Conservation (phyloP, 768 basidiomycete genomes). For the Tricholoma saponaceum region DNA sequence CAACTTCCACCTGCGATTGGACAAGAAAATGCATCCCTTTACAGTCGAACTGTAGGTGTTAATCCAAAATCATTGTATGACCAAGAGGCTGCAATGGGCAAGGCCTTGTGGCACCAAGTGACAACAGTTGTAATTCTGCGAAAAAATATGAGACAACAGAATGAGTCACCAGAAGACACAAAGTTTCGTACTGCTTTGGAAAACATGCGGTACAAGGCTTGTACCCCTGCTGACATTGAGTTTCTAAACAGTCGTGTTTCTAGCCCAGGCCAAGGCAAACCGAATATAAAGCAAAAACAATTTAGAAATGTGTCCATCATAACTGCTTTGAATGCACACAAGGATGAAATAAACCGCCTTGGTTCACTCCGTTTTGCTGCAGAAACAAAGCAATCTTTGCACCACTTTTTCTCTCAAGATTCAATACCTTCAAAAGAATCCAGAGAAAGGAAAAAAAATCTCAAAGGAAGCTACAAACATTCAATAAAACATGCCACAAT, state of each 20-base stretch:
- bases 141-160: too few species aligned
- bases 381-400: constrained; percentile 22
- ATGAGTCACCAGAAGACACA: too few species aligned
- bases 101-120: background rate
- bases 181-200: too few species aligned
- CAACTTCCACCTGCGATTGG: background rate
- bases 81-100: constrained; percentile 8
- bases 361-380: constrained; percentile 27
- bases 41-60: background rate
- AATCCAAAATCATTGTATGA: background rate
- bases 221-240: too few species aligned
- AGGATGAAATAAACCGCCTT: constrained; percentile 32
- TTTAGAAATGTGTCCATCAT: too few species aligned
- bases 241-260: too few species aligned
- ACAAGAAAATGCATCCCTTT: background rate
- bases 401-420: constrained; percentile 24
- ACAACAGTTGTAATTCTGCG: too few species aligned
- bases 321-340: constrained; percentile 28
- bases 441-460: background rate
- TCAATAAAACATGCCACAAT: too few species aligned
- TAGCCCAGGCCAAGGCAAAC: too few species aligned
- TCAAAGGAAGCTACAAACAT: constrained; percentile 6
- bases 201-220: too few species aligned
- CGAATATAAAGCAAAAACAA: too few species aligned
- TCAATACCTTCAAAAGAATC: background rate